phyloP scores from a whole-genome alignment of 139 green algal species.

The Chlorella ohadii region DNA sequence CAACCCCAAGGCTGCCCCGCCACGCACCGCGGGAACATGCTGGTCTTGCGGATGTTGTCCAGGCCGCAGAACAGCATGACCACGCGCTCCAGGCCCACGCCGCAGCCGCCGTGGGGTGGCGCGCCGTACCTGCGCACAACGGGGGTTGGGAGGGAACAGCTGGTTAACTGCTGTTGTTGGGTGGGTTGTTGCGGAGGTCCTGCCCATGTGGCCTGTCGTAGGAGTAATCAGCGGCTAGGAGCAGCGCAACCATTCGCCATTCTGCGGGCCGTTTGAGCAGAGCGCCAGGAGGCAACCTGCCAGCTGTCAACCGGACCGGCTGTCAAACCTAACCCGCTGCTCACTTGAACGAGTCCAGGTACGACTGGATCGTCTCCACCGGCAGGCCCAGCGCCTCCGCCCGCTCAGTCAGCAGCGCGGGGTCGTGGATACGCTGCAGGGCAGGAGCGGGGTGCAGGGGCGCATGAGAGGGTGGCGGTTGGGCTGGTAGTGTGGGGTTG shows the following conservation, averaged over 20 bases:
- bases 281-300: no score
- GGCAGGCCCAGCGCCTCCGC: constrained; percentile 77
- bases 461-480: not conserved
- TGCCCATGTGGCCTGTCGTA: no score
- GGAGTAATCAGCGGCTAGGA: no score
- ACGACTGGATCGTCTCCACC: constrained; percentile 86
- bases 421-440: constrained; percentile 88
- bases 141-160: no score
- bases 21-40: constrained; percentile 89
- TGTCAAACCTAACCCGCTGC: not conserved
- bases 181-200: not conserved
- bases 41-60: constrained; percentile 98
- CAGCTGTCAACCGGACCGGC: no score
- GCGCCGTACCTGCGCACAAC: constrained; percentile 75
- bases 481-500: not conserved
- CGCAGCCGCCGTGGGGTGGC: constrained; percentile 89
- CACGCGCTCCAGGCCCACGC: constrained; percentile 97
- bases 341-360: constrained; percentile 95
- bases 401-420: constrained; percentile 85
- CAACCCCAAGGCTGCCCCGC: no score
- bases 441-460: not conserved
- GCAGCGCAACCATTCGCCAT: not conserved
- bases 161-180: no score
- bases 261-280: no score
- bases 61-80: constrained; percentile 98